Conservation (phyloP, 805 yeast genomes). For the Hemisphaericaspora nanyangensis region DNA sequence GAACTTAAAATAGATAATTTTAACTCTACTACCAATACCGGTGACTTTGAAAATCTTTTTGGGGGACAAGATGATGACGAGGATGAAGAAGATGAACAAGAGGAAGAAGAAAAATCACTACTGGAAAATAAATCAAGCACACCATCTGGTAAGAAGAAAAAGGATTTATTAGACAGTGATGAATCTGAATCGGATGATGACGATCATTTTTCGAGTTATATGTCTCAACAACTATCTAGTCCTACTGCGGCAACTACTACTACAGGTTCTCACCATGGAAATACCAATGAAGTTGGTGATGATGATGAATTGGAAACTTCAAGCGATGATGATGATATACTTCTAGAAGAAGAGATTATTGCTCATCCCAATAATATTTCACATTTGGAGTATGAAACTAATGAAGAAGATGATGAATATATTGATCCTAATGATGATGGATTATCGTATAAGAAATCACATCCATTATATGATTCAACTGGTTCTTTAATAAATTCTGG, state of each 20-base stretch:
- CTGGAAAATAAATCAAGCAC: constrained; percentile 8
- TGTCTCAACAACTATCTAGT: constrained; percentile 69
- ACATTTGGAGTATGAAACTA: constrained; percentile 17
- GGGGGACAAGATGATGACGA: constrained; percentile 27
- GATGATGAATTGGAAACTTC: constrained; percentile 22
- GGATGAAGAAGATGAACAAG: constrained; percentile 21
- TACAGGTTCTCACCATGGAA: too few relatives aligned
- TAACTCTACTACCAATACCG: constrained; percentile 4
- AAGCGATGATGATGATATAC: constrained; percentile 16
- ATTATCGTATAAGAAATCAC: constrained; percentile 61
- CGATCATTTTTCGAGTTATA: constrained; percentile 65
- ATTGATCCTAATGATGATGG: constrained; percentile 83
- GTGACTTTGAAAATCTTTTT: constrained; percentile 14
- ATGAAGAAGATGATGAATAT: constrained; percentile 69
- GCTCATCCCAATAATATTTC: background rate
- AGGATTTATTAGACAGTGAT: constrained; percentile 17
- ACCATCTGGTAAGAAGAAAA: too few relatives aligned
- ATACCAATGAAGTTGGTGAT: constrained; percentile 55
- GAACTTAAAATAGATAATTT: constrained; percentile 21
- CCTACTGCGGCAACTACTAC: constrained; percentile 32
- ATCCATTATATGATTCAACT: constrained; percentile 55
- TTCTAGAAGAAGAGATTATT: constrained; percentile 20
- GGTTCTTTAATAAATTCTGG: constrained; percentile 15
- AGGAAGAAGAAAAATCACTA: constrained; percentile 14
- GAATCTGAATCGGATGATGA: constrained; percentile 38